Evolutionary conservation across 306 rosid genomes (phyloP).

Genomic region (Prosopis cineraria): DNA sequence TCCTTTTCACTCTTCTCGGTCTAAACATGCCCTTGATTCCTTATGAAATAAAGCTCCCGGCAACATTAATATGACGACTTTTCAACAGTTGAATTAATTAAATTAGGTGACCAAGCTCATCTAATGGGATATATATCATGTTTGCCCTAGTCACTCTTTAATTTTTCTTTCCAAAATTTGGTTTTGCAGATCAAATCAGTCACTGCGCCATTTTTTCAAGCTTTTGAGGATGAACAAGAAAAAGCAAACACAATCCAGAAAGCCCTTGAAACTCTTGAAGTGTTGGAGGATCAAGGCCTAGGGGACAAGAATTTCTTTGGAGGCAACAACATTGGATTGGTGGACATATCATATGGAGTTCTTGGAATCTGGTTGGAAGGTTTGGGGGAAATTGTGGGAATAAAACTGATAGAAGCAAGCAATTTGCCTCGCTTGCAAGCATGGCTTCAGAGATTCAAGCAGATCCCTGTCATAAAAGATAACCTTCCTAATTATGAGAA

Average conservation of each 20-base stretch:
- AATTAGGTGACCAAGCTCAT: background rate
- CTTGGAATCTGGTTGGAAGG: slow-evolving; percentile 30
- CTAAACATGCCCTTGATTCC: background rate
- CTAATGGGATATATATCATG: background rate
- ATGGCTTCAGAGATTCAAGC: slow-evolving; percentile 7
- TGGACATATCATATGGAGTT: slow-evolving; percentile 35
- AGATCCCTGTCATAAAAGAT: slow-evolving; percentile 19
- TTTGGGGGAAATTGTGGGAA: slow-evolving; percentile 27
- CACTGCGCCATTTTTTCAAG: background rate
- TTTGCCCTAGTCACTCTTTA: background rate
- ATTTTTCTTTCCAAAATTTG: background rate
- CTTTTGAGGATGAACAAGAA: slow-evolving; percentile 15
- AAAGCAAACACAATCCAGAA: slow-evolving; percentile 18
- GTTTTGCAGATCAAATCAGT: background rate
- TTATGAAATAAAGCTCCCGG: background rate
- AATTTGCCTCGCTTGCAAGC: slow-evolving; percentile 21
- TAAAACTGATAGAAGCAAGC: slow-evolving; percentile 26
- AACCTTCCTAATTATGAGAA: slow-evolving; percentile 21
- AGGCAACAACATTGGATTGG: slow-evolving; percentile 23
- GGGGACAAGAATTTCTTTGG: slow-evolving; percentile 26
- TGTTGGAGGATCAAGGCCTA: slow-evolving; percentile 34
- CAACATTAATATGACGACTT: background rate
- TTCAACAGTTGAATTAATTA: background rate
- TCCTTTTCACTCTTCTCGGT: background rate
- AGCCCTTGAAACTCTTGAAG: slow-evolving; percentile 16